Conservation (phyloP, 257 asterid genomes). For the Misopates orontium region DNA sequence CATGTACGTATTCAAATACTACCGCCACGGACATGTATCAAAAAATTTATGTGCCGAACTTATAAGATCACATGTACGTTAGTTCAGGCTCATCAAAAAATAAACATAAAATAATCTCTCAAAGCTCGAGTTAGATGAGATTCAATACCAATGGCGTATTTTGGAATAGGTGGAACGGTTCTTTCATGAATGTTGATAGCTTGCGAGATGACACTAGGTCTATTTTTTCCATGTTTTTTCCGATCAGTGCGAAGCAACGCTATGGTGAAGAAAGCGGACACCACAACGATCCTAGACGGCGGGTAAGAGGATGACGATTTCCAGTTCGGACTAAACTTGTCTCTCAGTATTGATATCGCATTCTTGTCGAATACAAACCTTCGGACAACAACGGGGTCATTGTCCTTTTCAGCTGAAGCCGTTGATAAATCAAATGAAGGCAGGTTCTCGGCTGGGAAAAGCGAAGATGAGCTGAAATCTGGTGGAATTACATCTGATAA, state of each 20-base stretch:
- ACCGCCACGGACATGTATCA: too few species aligned
- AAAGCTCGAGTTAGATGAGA: too few species aligned
- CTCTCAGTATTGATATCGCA: background rate
- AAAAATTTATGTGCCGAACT: too few species aligned
- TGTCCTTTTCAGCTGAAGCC: too few species aligned
- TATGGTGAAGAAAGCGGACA: background rate
- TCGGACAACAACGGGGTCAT: background rate
- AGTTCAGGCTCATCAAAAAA: too few species aligned
- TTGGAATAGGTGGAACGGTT: background rate
- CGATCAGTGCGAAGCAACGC: background rate
- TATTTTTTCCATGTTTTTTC: background rate
- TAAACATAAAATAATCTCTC: too few species aligned
- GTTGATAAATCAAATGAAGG: background rate
- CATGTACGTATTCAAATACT: too few species aligned
- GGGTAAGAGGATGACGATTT: background rate
- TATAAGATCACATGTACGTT: too few species aligned
- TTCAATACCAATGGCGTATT: background rate
- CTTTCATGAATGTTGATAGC: slow-evolving; percentile 7
- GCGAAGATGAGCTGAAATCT: background rate
- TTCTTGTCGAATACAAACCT: slow-evolving; percentile 1
- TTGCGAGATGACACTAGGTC: background rate
- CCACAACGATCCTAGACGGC: background rate
- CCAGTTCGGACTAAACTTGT: background rate
- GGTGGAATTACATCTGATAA: background rate
- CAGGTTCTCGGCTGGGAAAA: background rate